These are phyloP conservation scores for Kazachstania taianensis DNA, from an alignment of 805 yeast species.

Conservation along the genomic window DNA sequence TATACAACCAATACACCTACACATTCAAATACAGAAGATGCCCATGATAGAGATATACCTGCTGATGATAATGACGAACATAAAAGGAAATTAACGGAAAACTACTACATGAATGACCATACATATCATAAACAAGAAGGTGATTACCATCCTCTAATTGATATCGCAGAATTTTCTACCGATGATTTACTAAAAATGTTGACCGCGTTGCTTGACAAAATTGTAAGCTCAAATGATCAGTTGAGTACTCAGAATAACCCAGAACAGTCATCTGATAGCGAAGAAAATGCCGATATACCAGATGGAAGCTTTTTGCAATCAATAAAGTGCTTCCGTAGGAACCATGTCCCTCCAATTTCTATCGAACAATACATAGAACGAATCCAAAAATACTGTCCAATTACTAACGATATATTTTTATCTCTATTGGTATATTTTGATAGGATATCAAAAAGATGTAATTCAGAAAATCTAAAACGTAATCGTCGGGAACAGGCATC, in stretches of 20 bases:
- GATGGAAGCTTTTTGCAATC: background rate
- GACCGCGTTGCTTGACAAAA: conserved; percentile 52
- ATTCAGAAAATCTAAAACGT: conserved; percentile 7
- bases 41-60: background rate
- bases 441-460: conserved; percentile 64
- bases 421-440: conserved; percentile 87
- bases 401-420: conserved; percentile 89
- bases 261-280: background rate
- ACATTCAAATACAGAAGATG: background rate
- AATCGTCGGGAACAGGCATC: background rate
- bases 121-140: background rate
- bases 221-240: conserved; percentile 7
- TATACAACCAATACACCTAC: background rate
- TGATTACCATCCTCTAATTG: conserved; percentile 13
- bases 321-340: conserved; percentile 59
- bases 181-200: conserved; percentile 74
- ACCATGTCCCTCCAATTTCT: conserved; percentile 88
- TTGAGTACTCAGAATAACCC: conserved; percentile 21
- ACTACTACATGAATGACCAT: too few relatives aligned
- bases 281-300: background rate
- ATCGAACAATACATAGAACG: conserved; percentile 80
- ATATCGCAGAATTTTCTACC: conserved; percentile 76
- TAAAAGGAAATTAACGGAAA: too few relatives aligned
- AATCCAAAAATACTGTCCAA: conserved; percentile 91
- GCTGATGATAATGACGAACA: too few relatives aligned